Evolutionary conservation across 805 yeast species (phyloP), one percentile per base, ranked within the genome.

Genomic region (Teunomyces atbi): DNA sequence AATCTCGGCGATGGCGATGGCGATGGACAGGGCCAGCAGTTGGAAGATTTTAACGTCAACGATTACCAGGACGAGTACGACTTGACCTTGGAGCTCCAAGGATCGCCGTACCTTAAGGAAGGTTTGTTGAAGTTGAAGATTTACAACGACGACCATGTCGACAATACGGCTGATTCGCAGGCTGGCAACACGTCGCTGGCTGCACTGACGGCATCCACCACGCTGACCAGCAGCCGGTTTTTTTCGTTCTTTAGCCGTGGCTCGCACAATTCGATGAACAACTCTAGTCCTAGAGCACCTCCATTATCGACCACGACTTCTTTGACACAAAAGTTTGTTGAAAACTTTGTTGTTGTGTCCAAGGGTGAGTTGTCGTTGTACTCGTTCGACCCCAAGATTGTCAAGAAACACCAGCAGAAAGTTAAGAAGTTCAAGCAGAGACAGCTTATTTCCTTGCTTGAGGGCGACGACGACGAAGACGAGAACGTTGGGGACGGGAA

Each of bases 61-160:
- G 70, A 71, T 45, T 73, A 64, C 55, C 76, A 72, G 52, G 78
- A 70, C 52, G 74, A 74, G 27, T 76, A 73, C 47, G 89, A 84
- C 61, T 72, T 78, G 52, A 78, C 78, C 32, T 68, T 84, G 47
- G 90, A 83, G 56, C 68, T 81, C 39, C 75, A 76, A 44, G 92
- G 92, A 1, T 82, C 91, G 0, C 92, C 94, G 1, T 86, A 88
- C 81, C 74, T 83, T 46, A 83, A 86, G 58, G 92, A 86, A 64
- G 92, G 94, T 1, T 57, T 86, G 30, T 68, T 83, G 53, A 71
- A 77, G 51, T 62, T 70, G 55, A 65, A 62, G 47, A 62, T 69
- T 21, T 52, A 61, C 45, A 63, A 69, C 50, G 64, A 71, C 56
- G 75, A 69, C 53, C 62, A 60, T 54, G 63, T 63, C 19, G 76